Percentiles rank a stretch among this genome's conserved stretches.
These are phyloP conservation scores for Dactylella cylindrospora DNA, from an alignment of 2,329 filamentous ascomycete genomes.

Conservation along the genomic window DNA sequence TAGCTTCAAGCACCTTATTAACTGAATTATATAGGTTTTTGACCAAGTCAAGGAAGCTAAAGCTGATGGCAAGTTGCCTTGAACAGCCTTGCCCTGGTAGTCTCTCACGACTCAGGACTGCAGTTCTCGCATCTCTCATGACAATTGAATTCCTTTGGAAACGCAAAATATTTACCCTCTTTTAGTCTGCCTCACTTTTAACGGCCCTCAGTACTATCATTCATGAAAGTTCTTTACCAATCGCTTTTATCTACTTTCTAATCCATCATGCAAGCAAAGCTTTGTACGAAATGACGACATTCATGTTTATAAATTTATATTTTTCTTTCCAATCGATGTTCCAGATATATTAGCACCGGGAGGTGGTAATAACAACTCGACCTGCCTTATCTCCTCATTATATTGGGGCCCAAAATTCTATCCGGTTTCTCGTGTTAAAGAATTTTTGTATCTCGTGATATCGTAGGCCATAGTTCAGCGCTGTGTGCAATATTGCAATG, in stretches of 20 bases:
- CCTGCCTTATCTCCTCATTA: no score
- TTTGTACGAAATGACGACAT: constrained; percentile 45
- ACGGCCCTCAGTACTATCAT: not conserved
- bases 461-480: no score
- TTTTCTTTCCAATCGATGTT: not conserved
- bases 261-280: constrained; percentile 44
- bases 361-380: no score
- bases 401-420: no score
- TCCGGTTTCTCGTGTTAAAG: no score
- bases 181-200: not conserved
- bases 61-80: constrained; percentile 67
- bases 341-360: no score
- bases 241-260: constrained; percentile 15
- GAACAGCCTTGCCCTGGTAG: not conserved
- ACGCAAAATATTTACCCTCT: no score
- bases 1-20: constrained; percentile 47
- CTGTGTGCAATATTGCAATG: constrained; percentile 10
- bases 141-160: constrained; percentile 3
- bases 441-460: no score
- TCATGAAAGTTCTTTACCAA: constrained; percentile 14
- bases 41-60: constrained; percentile 88
- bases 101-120: not conserved
- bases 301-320: constrained; percentile 43
- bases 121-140: not conserved
- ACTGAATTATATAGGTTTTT: constrained; percentile 65